Evolutionary conservation across 2,329 filamentous ascomycete genomes (phyloP).

Genomic region (Colletotrichum graminicola): DNA sequence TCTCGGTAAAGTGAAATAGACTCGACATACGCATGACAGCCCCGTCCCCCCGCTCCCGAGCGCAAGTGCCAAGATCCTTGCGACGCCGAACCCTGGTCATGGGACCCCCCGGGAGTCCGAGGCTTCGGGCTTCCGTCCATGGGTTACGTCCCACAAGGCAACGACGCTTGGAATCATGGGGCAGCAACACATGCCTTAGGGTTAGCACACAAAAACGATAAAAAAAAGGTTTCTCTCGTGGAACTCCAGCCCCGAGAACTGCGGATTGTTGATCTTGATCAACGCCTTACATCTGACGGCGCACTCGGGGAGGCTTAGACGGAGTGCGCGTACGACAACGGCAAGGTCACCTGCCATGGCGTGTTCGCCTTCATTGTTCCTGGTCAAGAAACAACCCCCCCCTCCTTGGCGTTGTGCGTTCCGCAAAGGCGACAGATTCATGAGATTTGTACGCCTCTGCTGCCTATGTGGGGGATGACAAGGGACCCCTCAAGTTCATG

Average conservation of each 20-base stretch:
- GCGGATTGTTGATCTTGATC: background rate
- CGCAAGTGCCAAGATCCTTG: background rate
- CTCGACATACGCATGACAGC: too few relatives aligned
- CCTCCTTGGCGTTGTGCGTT: background rate
- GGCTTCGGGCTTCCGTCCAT: background rate
- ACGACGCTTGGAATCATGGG: background rate
- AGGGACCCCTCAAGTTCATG: slow-evolving; percentile 4
- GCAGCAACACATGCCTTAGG: background rate
- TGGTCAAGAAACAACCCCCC: too few relatives aligned
- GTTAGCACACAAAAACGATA: background rate
- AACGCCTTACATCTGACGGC: background rate
- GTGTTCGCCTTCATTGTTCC: background rate
- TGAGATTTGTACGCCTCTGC: background rate
- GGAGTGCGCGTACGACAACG: too few relatives aligned
- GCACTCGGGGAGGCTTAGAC: too few relatives aligned
- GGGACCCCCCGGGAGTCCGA: background rate
- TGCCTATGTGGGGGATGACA: background rate
- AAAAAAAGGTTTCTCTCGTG: background rate
- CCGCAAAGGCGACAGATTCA: background rate
- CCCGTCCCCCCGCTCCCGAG: background rate
- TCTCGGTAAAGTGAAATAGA: background rate
- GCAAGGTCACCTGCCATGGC: background rate
- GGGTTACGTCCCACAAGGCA: background rate
- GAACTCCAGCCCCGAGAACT: background rate
- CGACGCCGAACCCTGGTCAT: background rate